Percentiles rank a stretch among this genome's conserved stretches.
Evolutionary conservation across 1,284 basidiomycete genomes (phyloP).

Genomic region (Trichosporon ovoides): DNA sequence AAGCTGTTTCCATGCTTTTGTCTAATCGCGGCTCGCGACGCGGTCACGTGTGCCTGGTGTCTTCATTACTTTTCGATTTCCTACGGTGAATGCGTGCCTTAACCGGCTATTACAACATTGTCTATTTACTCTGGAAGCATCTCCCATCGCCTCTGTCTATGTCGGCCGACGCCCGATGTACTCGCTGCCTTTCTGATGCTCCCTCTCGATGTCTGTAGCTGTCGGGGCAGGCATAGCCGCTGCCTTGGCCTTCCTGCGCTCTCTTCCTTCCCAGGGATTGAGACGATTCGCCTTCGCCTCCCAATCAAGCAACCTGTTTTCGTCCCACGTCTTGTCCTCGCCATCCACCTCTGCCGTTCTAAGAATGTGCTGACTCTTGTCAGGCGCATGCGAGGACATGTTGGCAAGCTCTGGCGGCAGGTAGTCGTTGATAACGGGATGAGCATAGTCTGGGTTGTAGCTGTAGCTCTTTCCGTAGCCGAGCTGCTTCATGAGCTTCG

Average conservation of each 20-base stretch:
- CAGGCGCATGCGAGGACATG: conserved; percentile 36
- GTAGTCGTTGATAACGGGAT: conserved; percentile 65
- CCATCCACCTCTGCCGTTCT: conserved; percentile 56
- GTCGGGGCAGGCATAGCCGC: background rate
- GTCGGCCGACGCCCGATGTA: background rate
- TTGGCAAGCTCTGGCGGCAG: conserved; percentile 48
- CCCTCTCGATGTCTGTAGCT: background rate
- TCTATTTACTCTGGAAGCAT: too few relatives aligned
- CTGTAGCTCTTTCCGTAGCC: conserved; percentile 67
- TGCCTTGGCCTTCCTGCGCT: background rate
- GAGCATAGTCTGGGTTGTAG: conserved; percentile 74
- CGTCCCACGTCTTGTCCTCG: conserved; percentile 65
- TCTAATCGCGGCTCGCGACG: too few relatives aligned
- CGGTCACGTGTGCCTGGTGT: too few relatives aligned
- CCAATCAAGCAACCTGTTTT: conserved; percentile 66
- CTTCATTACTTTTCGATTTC: too few relatives aligned
- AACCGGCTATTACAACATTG: too few relatives aligned
- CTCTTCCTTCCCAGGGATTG: conserved; percentile 59
- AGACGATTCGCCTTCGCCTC: conserved; percentile 63
- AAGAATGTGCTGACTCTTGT: conserved; percentile 48
- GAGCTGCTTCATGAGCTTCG: conserved; percentile 70
- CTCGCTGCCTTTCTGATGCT: background rate
- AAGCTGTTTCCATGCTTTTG: too few relatives aligned
- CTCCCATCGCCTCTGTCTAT: background rate
- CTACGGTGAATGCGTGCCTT: too few relatives aligned